These are phyloP conservation scores for Boletus vermiculosoides DNA, from an alignment of 768 basidiomycete species.

Conservation along the genomic window DNA sequence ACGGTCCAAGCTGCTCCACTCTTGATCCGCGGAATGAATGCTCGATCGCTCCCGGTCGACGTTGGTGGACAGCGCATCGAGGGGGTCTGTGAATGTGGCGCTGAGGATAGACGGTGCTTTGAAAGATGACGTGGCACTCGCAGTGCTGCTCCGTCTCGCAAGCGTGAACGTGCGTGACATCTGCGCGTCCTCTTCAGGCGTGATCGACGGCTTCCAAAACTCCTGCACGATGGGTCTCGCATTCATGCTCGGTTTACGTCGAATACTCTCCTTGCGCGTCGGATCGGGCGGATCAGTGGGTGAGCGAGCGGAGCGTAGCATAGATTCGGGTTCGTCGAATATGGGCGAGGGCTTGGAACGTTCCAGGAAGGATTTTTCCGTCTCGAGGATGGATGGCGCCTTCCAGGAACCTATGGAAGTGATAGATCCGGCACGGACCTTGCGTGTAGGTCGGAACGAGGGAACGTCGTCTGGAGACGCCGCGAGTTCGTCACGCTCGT, in stretches of 20 bases:
- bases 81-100: conserved; percentile 35
- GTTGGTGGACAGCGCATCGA: conserved; percentile 18
- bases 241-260: conserved; percentile 35
- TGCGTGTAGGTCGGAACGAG: conserved; percentile 14
- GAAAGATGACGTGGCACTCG: conserved; percentile 49
- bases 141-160: conserved; percentile 46
- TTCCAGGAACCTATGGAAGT: conserved; percentile 29
- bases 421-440: conserved; percentile 28
- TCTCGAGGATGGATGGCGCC: conserved; percentile 26
- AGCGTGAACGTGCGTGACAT: conserved; percentile 42
- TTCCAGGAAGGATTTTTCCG: conserved; percentile 19
- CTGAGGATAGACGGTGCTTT: conserved; percentile 42
- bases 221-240: conserved; percentile 39
- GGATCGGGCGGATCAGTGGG: conserved; percentile 23
- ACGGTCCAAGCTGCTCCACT: conserved; percentile 28
- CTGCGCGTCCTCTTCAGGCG: conserved; percentile 44
- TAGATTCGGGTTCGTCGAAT: conserved; percentile 32
- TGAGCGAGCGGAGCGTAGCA: conserved; percentile 19
- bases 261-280: conserved; percentile 28
- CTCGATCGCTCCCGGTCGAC: conserved; percentile 28
- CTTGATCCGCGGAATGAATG: conserved; percentile 28
- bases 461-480: conserved; percentile 21
- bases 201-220: conserved; percentile 49
- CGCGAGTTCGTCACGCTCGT: conserved; percentile 22
- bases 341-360: conserved; percentile 19